These are phyloP conservation scores for Nakazawaea wickerhamii DNA, from an alignment of 805 yeast genomes.

Conservation along the genomic window DNA sequence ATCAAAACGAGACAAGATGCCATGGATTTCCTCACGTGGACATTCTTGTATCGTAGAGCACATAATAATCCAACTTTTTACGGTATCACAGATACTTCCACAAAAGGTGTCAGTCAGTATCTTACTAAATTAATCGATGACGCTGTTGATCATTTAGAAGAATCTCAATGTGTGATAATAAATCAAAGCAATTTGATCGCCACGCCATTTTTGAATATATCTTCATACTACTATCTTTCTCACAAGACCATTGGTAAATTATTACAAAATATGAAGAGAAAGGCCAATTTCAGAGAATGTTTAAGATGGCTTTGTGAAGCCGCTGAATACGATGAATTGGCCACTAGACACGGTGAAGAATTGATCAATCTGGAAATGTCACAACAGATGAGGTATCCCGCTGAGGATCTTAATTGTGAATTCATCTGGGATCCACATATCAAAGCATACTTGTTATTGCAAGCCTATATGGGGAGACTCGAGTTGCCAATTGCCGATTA, in stretches of 20 bases:
- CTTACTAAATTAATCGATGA: constrained; percentile 62
- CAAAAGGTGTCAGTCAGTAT: constrained; percentile 52
- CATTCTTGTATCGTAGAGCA: constrained; percentile 67
- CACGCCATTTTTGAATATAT: constrained; percentile 77
- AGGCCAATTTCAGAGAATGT: constrained; percentile 54
- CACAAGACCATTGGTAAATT: constrained; percentile 80
- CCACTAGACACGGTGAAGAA: constrained; percentile 91
- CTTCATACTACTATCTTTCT: constrained; percentile 89
- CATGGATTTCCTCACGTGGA: constrained; percentile 71
- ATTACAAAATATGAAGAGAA: constrained; percentile 42
- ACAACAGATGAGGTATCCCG: constrained; percentile 59
- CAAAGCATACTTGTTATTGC: constrained; percentile 65
- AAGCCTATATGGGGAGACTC: constrained; percentile 63
- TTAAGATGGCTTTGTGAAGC: constrained; percentile 54
- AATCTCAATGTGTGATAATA: constrained; percentile 66
- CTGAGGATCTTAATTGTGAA: constrained; percentile 50
- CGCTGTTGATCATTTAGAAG: constrained; percentile 60
- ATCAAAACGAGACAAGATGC: constrained; percentile 62
- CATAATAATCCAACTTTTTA: constrained; percentile 76
- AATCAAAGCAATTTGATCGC: constrained; percentile 46
- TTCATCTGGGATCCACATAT: constrained; percentile 86
- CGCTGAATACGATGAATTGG: constrained; percentile 79
- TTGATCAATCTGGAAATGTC: constrained; percentile 81
- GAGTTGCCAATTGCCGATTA: constrained; percentile 94
- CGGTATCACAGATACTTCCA: constrained; percentile 57